Percentiles rank a stretch among this genome's conserved stretches.
These are phyloP conservation scores for Fusarium subtropicale DNA, from an alignment of 2,329 filamentous ascomycete species.

Conservation along the genomic window DNA sequence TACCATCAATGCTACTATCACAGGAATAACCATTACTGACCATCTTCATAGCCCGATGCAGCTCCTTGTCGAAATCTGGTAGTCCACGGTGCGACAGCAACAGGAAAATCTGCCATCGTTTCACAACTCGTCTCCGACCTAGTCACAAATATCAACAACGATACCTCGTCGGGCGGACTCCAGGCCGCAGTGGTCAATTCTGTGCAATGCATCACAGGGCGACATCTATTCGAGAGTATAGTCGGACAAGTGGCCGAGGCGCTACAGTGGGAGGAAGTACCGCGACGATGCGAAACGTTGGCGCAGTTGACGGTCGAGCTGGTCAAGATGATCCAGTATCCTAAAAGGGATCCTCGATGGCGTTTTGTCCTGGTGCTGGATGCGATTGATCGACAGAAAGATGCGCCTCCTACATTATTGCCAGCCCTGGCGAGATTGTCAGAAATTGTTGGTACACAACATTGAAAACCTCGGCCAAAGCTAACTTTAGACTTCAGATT, in stretches of 20 bases:
- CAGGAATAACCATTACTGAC: background rate
- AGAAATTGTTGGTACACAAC: slow-evolving; percentile 73
- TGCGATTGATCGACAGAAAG: slow-evolving; percentile 85
- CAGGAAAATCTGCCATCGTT: slow-evolving; percentile 83
- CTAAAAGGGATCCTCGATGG: slow-evolving; percentile 52
- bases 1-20: background rate
- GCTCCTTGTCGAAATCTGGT: slow-evolving; percentile 80
- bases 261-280: slow-evolving; percentile 60
- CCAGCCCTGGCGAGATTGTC: slow-evolving; percentile 84
- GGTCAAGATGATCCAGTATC: slow-evolving; percentile 68
- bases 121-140: slow-evolving; percentile 57
- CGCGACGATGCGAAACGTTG: slow-evolving; percentile 81
- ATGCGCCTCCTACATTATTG: slow-evolving; percentile 81
- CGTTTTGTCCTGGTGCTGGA: slow-evolving; percentile 89
- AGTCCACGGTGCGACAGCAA: slow-evolving; percentile 85
- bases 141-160: slow-evolving; percentile 29
- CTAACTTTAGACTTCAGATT: slow-evolving; percentile 66
- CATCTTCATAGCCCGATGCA: slow-evolving; percentile 65
- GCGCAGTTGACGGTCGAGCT: slow-evolving; percentile 81
- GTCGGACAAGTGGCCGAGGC: slow-evolving; percentile 68
- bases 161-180: slow-evolving; percentile 51
- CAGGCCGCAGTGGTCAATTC: slow-evolving; percentile 74
- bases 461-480: slow-evolving; percentile 21
- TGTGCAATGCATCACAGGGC: slow-evolving; percentile 79
- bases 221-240: slow-evolving; percentile 81